Conservation (phyloP, 2,329 filamentous ascomycete genomes). For the Botryotinia convoluta region DNA sequence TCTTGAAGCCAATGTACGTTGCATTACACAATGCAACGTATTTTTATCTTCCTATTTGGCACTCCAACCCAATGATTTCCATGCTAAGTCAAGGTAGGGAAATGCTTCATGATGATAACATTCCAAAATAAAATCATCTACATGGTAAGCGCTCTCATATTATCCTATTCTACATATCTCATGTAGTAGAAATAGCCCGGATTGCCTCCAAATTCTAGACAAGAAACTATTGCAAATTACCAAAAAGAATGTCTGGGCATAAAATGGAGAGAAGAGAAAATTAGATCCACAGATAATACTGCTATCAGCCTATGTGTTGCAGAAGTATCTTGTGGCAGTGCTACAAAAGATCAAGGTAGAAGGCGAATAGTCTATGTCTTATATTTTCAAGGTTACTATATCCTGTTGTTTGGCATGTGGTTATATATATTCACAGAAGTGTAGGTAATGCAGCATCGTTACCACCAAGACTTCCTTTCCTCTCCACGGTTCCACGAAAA, state of each 20-base stretch:
- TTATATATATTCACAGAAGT: slow-evolving; percentile 28
- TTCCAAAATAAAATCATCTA: slow-evolving; percentile 22
- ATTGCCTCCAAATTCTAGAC: slow-evolving; percentile 66
- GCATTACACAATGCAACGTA: background rate
- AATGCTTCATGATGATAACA: slow-evolving; percentile 48
- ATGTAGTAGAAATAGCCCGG: slow-evolving; percentile 67
- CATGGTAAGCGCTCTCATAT: background rate
- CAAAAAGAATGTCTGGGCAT: slow-evolving; percentile 56
- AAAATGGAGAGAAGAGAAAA: slow-evolving; percentile 63
- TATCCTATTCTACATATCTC: background rate
- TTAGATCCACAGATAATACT: slow-evolving; percentile 62
- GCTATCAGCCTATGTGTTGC: slow-evolving; percentile 57
- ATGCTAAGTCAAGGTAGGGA: slow-evolving; percentile 40
- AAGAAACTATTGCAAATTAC: slow-evolving; percentile 66
- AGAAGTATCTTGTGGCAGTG: slow-evolving; percentile 25
- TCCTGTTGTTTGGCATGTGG: slow-evolving; percentile 19
- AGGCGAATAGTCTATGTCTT: slow-evolving; percentile 49
- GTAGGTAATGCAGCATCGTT: slow-evolving; percentile 59
- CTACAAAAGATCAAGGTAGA: background rate
- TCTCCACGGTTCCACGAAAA: slow-evolving; percentile 52
- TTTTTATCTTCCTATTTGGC: background rate
- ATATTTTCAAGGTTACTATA: slow-evolving; percentile 53
- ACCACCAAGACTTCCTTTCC: slow-evolving; percentile 54
- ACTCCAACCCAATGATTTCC: background rate
- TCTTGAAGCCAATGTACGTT: background rate